Conservation (phyloP, 306 rosid species). For the Prunus dulcis region DNA sequence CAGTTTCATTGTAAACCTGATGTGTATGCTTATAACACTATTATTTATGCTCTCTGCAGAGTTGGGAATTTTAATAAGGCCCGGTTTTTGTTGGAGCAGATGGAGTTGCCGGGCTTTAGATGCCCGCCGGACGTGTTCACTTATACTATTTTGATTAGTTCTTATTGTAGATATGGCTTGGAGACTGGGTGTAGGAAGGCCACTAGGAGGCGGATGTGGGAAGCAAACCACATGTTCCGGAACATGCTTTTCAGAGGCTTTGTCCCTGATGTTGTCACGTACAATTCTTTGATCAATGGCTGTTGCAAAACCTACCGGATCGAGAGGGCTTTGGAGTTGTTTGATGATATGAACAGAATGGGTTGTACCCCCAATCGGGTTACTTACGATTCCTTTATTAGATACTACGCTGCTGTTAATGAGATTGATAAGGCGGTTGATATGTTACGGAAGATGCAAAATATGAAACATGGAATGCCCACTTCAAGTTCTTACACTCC, state of each 20-base stretch:
- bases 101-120: conserved; percentile 83
- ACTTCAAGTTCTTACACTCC: conserved; percentile 76
- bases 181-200: conserved; percentile 82
- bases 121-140: conserved; percentile 78
- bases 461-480: conserved; percentile 49
- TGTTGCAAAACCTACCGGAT: conserved; percentile 75
- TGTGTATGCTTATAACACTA: conserved; percentile 57
- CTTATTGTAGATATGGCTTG: conserved; percentile 61
- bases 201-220: conserved; percentile 67
- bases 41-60: conserved; percentile 62
- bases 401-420: conserved; percentile 73
- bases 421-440: conserved; percentile 75
- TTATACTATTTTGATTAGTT: conserved; percentile 65
- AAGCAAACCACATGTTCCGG: conserved; percentile 77
- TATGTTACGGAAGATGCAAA: conserved; percentile 64
- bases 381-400: conserved; percentile 69
- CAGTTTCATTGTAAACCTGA: conserved; percentile 70
- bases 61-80: conserved; percentile 74
- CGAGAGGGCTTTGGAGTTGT: conserved; percentile 67
- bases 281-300: conserved; percentile 81
- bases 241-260: conserved; percentile 73
- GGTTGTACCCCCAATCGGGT: conserved; percentile 62
- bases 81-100: conserved; percentile 63
- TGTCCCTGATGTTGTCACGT: conserved; percentile 82
- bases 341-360: conserved; percentile 74